phyloP scores from a whole-genome alignment of 1,284 basidiomycete species.

The Ceratobasidium sp. region DNA sequence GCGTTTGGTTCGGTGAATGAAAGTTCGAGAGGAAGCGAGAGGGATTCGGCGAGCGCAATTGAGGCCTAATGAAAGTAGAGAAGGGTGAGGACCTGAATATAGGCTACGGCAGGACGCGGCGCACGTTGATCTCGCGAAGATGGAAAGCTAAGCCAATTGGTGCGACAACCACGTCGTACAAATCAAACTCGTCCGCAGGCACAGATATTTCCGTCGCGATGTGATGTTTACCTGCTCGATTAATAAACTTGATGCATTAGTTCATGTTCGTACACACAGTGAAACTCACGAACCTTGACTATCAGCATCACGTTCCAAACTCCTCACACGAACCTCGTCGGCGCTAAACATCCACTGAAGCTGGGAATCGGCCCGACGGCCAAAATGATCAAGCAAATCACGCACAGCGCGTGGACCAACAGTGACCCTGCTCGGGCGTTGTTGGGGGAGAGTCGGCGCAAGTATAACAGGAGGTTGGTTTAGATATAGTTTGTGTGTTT shows the following conservation, averaged over 20 bases:
- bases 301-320: slow-evolving; percentile 74
- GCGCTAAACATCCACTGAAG: slow-evolving; percentile 80
- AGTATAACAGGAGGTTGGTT: slow-evolving; percentile 69
- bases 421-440: slow-evolving; percentile 71
- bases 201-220: slow-evolving; percentile 71
- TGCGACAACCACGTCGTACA: slow-evolving; percentile 71
- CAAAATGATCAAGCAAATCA: slow-evolving; percentile 86
- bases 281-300: slow-evolving; percentile 65
- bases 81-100: slow-evolving; percentile 1
- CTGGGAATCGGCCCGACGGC: slow-evolving; percentile 70
- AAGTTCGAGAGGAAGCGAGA: slow-evolving; percentile 72
- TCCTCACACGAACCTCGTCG: slow-evolving; percentile 74
- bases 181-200: slow-evolving; percentile 80
- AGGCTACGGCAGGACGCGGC: slow-evolving; percentile 48
- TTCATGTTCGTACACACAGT: background rate
- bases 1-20: slow-evolving; percentile 75
- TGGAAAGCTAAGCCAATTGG: slow-evolving; percentile 81
- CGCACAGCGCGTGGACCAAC: slow-evolving; percentile 77
- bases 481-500: slow-evolving; percentile 79
- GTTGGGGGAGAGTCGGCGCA: slow-evolving; percentile 68
- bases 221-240: slow-evolving; percentile 61
- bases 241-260: background rate
- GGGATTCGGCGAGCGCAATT: slow-evolving; percentile 79
- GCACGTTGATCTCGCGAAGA: slow-evolving; percentile 82
- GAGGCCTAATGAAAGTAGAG: slow-evolving; percentile 67